A percentile compares a stretch with the other conserved stretches of the same genome.
Conservation (phyloP, 352 stramenopile species). For the Phytophthora macrochlamydospora region DNA sequence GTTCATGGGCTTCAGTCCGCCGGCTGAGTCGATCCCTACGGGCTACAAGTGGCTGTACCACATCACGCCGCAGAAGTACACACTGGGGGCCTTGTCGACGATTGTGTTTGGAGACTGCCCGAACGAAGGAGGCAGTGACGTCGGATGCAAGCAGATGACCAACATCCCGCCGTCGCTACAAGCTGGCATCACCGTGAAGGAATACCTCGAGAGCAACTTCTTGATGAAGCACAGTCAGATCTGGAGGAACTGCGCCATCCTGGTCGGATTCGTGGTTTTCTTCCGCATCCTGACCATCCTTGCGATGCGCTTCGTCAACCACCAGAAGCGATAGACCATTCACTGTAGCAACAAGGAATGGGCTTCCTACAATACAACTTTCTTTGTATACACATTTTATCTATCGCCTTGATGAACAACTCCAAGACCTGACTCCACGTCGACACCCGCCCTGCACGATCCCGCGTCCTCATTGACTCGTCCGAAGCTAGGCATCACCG, state of each 20-base stretch:
- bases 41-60: constrained; percentile 18
- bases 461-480: neutral
- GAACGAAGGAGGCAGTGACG: constrained; percentile 2
- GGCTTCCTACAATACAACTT: too few species aligned
- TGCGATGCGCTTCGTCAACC: constrained; percentile 34
- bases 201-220: constrained; percentile 16
- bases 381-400: too few species aligned
- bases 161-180: constrained; percentile 11
- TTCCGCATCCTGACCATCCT: constrained; percentile 27
- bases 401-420: too few species aligned
- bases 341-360: too few species aligned
- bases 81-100: constrained; percentile 26
- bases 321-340: constrained; percentile 37
- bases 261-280: constrained; percentile 12
- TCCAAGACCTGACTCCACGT: too few species aligned
- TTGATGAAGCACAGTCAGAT: constrained; percentile 17
- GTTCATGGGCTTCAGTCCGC: constrained; percentile 43
- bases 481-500: constrained; percentile 15
- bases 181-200: constrained; percentile 14
- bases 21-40: constrained; percentile 26
- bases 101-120: constrained; percentile 37
- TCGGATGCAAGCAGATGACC: constrained; percentile 20
- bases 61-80: constrained; percentile 36
- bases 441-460: too few species aligned
- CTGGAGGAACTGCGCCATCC: constrained; percentile 11